phyloP scores from a whole-genome alignment of 2,329 filamentous ascomycete species.

The Cytospora piceicola region DNA sequence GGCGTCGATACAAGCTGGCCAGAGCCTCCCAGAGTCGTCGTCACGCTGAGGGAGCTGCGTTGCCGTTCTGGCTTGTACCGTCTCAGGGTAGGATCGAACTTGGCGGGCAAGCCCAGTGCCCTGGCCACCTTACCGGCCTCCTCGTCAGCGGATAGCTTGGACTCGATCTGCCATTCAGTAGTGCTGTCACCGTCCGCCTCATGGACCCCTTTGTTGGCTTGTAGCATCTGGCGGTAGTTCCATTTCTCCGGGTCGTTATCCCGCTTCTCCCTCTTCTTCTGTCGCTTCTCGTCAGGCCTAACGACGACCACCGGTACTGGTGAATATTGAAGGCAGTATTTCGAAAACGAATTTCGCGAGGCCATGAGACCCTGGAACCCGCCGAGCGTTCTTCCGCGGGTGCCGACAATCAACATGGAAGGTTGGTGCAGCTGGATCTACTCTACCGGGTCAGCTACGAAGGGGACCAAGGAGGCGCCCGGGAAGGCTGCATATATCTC shows the following conservation, averaged over 20 bases:
- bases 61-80: conserved; percentile 45
- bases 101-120: conserved; percentile 64
- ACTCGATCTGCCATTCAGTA: conserved; percentile 59
- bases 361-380: conserved; percentile 86
- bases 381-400: conserved; percentile 79
- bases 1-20: conserved; percentile 31
- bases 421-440: conserved; percentile 92
- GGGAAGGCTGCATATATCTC: background rate
- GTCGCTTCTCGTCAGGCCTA: conserved; percentile 80
- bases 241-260: conserved; percentile 74
- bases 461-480: background rate
- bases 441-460: conserved; percentile 13
- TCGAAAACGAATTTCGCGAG: conserved; percentile 79
- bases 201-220: conserved; percentile 61
- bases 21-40: conserved; percentile 30
- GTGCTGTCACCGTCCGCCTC: conserved; percentile 61
- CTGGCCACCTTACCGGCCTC: conserved; percentile 68
- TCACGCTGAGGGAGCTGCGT: conserved; percentile 35
- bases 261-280: conserved; percentile 88
- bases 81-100: conserved; percentile 67
- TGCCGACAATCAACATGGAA: conserved; percentile 88
- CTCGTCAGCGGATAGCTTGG: conserved; percentile 59
- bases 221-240: conserved; percentile 78
- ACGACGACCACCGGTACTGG: conserved; percentile 93
- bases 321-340: conserved; percentile 92